phyloP scores from a whole-genome alignment of 2,329 filamentous ascomycete genomes.

The Fusarium dlaminii region DNA sequence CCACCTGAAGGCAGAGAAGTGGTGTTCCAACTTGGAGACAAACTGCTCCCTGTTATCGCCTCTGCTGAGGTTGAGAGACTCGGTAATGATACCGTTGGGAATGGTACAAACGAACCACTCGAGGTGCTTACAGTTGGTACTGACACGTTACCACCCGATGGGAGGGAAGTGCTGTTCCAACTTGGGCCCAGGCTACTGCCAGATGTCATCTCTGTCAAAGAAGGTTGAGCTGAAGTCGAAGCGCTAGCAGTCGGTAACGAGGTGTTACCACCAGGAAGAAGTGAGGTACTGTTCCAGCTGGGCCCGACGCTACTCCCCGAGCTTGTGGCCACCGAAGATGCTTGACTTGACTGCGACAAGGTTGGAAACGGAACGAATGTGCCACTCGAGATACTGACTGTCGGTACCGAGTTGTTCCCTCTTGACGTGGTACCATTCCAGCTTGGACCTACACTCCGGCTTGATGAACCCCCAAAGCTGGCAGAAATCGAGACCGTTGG shows the following conservation, averaged over 20 bases:
- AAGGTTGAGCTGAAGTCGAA: not conserved
- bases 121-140: not conserved
- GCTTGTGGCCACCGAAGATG: no score
- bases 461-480: not conserved
- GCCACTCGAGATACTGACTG: not conserved
- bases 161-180: not conserved
- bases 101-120: not conserved
- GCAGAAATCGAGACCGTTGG: not conserved
- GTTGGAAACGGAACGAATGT: slow-evolving; percentile 11
- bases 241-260: not conserved
- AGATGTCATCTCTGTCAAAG: not conserved
- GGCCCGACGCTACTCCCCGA: not conserved
- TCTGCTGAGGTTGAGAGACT: not conserved
- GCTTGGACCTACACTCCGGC: not conserved
- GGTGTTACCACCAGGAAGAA: not conserved
- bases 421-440: slow-evolving; percentile 7
- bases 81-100: not conserved
- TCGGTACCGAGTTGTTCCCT: not conserved
- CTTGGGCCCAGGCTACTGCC: not conserved
- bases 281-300: not conserved
- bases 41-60: not conserved
- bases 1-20: not conserved
- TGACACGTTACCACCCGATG: not conserved
- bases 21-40: not conserved
- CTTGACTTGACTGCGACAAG: not conserved